phyloP scores from a whole-genome alignment of 352 stramenopile species.

The Aphanomyces cochlioides region DNA sequence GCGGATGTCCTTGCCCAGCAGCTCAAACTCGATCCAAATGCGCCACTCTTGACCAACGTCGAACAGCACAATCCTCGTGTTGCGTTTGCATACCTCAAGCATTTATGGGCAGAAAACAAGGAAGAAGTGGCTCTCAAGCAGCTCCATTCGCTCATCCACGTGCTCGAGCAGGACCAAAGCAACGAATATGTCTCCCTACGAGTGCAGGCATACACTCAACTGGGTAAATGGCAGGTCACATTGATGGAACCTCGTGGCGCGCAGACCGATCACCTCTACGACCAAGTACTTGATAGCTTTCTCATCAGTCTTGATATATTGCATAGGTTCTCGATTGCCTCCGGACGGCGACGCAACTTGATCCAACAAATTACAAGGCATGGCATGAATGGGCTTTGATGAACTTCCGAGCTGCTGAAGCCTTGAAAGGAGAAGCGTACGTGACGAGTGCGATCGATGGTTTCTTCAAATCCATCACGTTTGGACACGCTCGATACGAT shows the following conservation, averaged over 20 bases:
- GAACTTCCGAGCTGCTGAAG: constrained; percentile 91
- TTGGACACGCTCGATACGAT: constrained; percentile 93
- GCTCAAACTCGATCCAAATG: constrained; percentile 62
- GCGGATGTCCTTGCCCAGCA: constrained; percentile 75
- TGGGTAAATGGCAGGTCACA: constrained; percentile 83
- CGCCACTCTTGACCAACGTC: constrained; percentile 50
- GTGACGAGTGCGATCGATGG: constrained; percentile 93
- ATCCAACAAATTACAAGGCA: constrained; percentile 93
- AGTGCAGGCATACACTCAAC: constrained; percentile 83
- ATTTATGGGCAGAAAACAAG: constrained; percentile 77
- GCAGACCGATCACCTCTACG: constrained; percentile 66
- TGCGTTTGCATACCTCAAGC: constrained; percentile 73
- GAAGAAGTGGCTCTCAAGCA: constrained; percentile 79
- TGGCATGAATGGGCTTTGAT: constrained; percentile 99
- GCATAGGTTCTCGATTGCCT: constrained; percentile 53
- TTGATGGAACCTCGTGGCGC: constrained; percentile 58
- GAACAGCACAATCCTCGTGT: constrained; percentile 76
- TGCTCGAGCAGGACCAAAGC: constrained; percentile 64
- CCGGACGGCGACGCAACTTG: constrained; percentile 71
- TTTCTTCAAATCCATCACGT: constrained; percentile 96
- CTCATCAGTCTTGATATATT: too few species aligned
- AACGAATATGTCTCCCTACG: constrained; percentile 70
- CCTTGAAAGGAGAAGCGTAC: constrained; percentile 56
- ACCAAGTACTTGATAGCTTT: constrained; percentile 36
- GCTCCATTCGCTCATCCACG: constrained; percentile 81